phyloP scores from a whole-genome alignment of 106 monocot species.

The Hemerocallis citrina region DNA sequence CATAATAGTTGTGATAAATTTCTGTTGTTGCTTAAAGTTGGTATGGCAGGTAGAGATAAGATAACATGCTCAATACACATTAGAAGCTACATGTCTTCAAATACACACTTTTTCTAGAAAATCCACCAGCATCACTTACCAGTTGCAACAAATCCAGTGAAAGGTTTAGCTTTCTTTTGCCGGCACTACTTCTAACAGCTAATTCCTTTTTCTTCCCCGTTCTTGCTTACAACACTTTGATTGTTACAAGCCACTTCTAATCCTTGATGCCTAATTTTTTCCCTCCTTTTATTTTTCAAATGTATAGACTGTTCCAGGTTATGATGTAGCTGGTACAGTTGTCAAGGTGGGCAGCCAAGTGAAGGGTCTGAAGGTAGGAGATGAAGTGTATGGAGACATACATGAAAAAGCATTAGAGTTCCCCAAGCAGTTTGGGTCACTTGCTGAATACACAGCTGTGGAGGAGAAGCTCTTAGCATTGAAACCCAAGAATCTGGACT shows the following conservation, averaged over 20 bases:
- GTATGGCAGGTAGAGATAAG: no score
- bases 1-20: no score
- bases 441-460: conserved; percentile 89
- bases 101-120: no score
- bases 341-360: conserved; percentile 82
- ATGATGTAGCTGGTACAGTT: conserved; percentile 86
- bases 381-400: conserved; percentile 90
- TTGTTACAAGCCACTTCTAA: background rate
- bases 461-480: conserved; percentile 80
- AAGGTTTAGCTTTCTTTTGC: no score
- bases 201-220: background rate
- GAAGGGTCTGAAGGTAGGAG: conserved; percentile 79
- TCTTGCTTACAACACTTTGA: background rate
- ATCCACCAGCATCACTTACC: no score
- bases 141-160: no score
- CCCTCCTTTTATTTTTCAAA: background rate
- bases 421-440: conserved; percentile 78
- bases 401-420: conserved; percentile 68
- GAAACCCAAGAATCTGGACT: conserved; percentile 74
- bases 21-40: no score
- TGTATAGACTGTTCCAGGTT: conserved; percentile 87
- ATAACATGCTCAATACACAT: no score
- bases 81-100: no score
- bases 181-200: no score
- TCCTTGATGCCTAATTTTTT: no score